Conservation (phyloP, 139 green algal genomes). For the Diplosphaera chodatii region DNA sequence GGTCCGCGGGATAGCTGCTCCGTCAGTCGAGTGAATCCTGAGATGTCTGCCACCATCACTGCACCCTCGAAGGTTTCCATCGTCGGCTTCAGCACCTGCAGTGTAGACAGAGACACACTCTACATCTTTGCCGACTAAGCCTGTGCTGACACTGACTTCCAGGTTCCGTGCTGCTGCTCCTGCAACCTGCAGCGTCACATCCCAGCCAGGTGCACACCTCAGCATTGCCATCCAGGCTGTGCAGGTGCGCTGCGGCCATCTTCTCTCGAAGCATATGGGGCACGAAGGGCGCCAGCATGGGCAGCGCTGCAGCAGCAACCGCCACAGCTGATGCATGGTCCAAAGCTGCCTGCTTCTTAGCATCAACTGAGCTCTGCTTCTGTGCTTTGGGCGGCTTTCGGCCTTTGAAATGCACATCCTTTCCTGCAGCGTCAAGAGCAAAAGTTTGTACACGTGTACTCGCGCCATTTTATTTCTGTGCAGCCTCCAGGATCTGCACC, state of each 20-base stretch:
- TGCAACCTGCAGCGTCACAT: background rate
- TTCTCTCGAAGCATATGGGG: conserved; percentile 50
- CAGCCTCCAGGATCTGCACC: too few species aligned
- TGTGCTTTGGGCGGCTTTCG: too few species aligned
- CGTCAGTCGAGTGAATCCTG: conserved; percentile 77
- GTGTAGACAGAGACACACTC: background rate
- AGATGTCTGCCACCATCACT: conserved; percentile 75
- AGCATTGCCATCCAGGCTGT: too few species aligned
- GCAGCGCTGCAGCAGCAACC: background rate
- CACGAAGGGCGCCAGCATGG: conserved; percentile 52
- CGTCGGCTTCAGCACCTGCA: conserved; percentile 25
- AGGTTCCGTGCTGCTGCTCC: background rate
- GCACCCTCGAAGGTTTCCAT: conserved; percentile 48
- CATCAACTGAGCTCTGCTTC: too few species aligned
- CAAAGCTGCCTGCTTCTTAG: too few species aligned
- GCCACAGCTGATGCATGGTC: too few species aligned
- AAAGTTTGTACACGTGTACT: too few species aligned
- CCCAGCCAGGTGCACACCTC: too few species aligned
- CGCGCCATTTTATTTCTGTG: too few species aligned
- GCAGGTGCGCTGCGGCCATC: conserved; percentile 8
- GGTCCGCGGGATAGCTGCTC: conserved; percentile 43
- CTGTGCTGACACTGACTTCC: too few species aligned
- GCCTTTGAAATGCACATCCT: too few species aligned
- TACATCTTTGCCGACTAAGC: conserved; percentile 11
- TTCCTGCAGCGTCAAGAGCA: too few species aligned